Evolutionary conservation across 1,284 basidiomycete genomes (phyloP).

Genomic region (Kalmanozyma brasiliensis): DNA sequence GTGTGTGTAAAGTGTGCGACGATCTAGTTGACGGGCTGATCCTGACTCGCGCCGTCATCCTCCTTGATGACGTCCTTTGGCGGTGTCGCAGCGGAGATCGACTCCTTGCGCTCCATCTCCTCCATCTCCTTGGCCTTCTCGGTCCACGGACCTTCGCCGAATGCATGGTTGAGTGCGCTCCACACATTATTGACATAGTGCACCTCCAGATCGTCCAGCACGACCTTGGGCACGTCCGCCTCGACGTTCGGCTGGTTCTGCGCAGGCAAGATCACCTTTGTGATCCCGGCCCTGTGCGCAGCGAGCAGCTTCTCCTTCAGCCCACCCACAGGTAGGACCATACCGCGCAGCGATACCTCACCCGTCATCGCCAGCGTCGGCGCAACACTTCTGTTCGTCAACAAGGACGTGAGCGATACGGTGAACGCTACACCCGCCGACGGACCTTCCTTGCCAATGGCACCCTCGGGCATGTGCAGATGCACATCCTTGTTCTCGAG

Average conservation of each 20-base stretch:
- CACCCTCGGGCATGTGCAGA: constrained; percentile 73
- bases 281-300: constrained; percentile 64
- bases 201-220: constrained; percentile 63
- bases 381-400: constrained; percentile 69
- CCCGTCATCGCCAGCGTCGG: constrained; percentile 67
- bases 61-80: constrained; percentile 36
- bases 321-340: constrained; percentile 66
- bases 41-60: constrained; percentile 48
- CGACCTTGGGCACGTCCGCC: constrained; percentile 64
- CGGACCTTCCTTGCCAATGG: constrained; percentile 96
- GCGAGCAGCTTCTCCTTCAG: constrained; percentile 67
- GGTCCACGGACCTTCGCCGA: constrained; percentile 65
- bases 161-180: constrained; percentile 64
- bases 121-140: constrained; percentile 58
- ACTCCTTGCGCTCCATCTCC: constrained; percentile 44
- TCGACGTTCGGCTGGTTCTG: constrained; percentile 67
- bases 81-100: constrained; percentile 1
- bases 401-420: constrained; percentile 88
- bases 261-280: constrained; percentile 63
- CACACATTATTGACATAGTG: constrained; percentile 67
- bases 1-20: constrained; percentile 2
- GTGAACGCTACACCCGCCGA: constrained; percentile 93
- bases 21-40: constrained; percentile 52
- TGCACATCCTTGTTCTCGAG: constrained; percentile 75
- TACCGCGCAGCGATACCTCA: constrained; percentile 65